These are phyloP conservation scores for Calcarisporium arbuscula DNA, from an alignment of 2,329 filamentous ascomycete species.

Conservation along the genomic window DNA sequence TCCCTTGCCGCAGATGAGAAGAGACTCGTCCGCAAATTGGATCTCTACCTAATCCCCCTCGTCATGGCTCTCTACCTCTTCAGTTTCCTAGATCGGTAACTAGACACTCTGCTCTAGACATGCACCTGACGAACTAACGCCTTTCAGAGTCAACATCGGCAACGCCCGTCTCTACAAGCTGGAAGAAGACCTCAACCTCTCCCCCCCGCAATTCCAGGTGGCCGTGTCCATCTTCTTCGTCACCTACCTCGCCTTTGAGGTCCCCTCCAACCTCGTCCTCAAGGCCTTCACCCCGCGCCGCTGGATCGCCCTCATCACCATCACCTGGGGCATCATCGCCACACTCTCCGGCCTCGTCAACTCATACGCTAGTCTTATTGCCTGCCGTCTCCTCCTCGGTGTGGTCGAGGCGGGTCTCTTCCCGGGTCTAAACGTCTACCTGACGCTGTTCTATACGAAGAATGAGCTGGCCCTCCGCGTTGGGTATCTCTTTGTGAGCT, in stretches of 20 bases:
- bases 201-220: conserved; percentile 60
- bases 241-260: conserved; percentile 55
- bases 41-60: conserved; percentile 57
- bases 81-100: conserved; percentile 67
- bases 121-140: conserved; percentile 7
- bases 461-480: conserved; percentile 66
- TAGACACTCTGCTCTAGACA: not conserved
- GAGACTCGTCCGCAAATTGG: conserved; percentile 58
- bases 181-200: conserved; percentile 55
- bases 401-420: conserved; percentile 64
- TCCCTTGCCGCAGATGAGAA: conserved; percentile 33
- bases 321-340: conserved; percentile 62
- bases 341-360: conserved; percentile 62
- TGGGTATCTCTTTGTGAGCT: conserved; percentile 65
- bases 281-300: conserved; percentile 56
- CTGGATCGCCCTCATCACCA: conserved; percentile 60
- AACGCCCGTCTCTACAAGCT: conserved; percentile 63
- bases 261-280: conserved; percentile 59
- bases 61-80: conserved; percentile 67
- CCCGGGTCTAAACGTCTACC: conserved; percentile 60
- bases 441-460: conserved; percentile 73
- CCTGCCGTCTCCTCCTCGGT: conserved; percentile 62
- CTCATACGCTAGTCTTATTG: conserved; percentile 60
- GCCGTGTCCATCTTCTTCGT: conserved; percentile 63
- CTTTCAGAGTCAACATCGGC: conserved; percentile 59